A percentile compares a stretch with the other conserved stretches of the same genome.
Evolutionary conservation across 2,329 filamentous ascomycete species (phyloP).

Genomic region (Aspergillus tanneri): DNA sequence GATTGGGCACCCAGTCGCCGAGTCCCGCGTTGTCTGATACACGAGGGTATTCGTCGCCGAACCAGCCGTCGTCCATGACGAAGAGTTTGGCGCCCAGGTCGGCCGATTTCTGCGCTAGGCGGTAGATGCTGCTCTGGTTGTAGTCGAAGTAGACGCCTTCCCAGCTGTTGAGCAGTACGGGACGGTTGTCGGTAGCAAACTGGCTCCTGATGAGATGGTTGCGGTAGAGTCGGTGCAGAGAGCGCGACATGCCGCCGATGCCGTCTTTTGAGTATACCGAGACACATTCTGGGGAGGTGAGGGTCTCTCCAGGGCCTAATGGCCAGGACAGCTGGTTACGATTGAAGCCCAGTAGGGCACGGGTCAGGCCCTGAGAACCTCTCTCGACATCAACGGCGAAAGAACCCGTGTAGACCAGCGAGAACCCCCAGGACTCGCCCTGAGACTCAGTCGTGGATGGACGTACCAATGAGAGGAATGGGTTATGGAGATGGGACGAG

Average conservation of each 20-base stretch:
- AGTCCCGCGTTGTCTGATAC: slow-evolving; percentile 58
- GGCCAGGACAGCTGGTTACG: slow-evolving; percentile 60
- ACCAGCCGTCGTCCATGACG: slow-evolving; percentile 68
- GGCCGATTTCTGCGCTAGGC: slow-evolving; percentile 57
- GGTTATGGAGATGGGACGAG: slow-evolving; percentile 64
- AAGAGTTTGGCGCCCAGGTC: slow-evolving; percentile 62
- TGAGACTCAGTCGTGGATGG: slow-evolving; percentile 60
- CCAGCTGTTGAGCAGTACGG: slow-evolving; percentile 64
- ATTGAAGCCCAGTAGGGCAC: slow-evolving; percentile 62
- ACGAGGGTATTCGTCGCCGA: slow-evolving; percentile 62
- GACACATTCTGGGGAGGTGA: slow-evolving; percentile 63
- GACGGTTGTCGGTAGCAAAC: slow-evolving; percentile 53
- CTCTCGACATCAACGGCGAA: slow-evolving; percentile 63
- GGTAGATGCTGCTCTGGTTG: slow-evolving; percentile 57
- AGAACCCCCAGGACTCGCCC: slow-evolving; percentile 65
- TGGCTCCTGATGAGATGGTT: slow-evolving; percentile 61
- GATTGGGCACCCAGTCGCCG: slow-evolving; percentile 64
- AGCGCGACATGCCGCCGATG: slow-evolving; percentile 61
- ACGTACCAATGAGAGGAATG: slow-evolving; percentile 59
- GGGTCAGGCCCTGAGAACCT: slow-evolving; percentile 60
- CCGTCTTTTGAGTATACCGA: slow-evolving; percentile 60
- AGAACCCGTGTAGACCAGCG: slow-evolving; percentile 63
- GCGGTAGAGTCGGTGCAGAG: slow-evolving; percentile 61
- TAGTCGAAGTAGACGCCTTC: slow-evolving; percentile 61
- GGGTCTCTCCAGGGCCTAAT: slow-evolving; percentile 55